Evolutionary conservation across 306 rosid genomes (phyloP), one percentile per base, ranked within the genome.

Genomic region (Macrotyloma uniflorum): DNA sequence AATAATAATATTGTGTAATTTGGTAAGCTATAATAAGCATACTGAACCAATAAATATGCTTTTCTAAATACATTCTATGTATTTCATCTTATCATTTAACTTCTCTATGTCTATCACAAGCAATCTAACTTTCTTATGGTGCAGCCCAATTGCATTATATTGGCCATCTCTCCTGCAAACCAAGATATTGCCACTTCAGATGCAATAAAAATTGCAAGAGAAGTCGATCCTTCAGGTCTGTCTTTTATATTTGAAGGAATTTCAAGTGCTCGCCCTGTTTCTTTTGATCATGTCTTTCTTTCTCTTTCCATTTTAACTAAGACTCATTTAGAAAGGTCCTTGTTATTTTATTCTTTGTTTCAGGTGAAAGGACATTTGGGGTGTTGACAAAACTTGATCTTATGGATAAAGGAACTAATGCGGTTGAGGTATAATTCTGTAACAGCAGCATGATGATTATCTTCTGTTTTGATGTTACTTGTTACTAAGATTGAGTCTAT

Each of bases 131-230:
- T 64, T 84, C 62, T 87, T 72, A 72, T 70, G 85, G 80, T 89
- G 89, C 78, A 93, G 98, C 98, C 98, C n/a, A 93, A 88, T 81
- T 75, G 89, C 88, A 93, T 93, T 81, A 93, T 93, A 77, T 83
- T 93, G 82, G 98, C 98, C 33, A 93, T 93, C 65, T 90, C 97
- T 78, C 98, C 98, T 51, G 98, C 98, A 75, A 93, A 93, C 80
- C 98, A 93, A 91, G 98, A 93, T 93, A 91, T 93, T 86, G 98
- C 98, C 22, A 93, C 98, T 35, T 93, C 98, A 40, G 97, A 93
- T 80, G 98, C 98, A 36, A 93, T 93, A 72, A 93, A 91, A 83
- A 91, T 93, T 71, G 96, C 97, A 78, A 90, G 82, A 82, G 98
- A 93, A 88, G 98, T 93, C 54, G 98, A 93, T 79, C 97, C 95